Conservation (phyloP, 352 stramenopile species). For the Phytopythium cucurbitacearum region DNA sequence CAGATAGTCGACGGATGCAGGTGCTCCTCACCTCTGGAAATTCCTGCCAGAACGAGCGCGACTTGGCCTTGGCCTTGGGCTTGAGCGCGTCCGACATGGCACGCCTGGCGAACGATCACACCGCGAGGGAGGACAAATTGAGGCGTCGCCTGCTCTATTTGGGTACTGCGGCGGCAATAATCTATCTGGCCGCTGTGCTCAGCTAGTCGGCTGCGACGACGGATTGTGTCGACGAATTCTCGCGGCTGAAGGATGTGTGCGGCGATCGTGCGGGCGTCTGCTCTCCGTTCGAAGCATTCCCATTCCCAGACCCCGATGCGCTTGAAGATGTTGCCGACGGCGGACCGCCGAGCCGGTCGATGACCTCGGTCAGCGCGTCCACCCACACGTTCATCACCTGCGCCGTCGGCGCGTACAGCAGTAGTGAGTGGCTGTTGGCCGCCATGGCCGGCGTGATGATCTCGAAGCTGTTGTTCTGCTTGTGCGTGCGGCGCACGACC, state of each 20-base stretch:
- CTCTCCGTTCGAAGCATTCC: no score
- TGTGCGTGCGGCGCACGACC: slow-evolving; percentile 58
- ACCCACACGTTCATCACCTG: slow-evolving; percentile 56
- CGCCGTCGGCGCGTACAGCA: slow-evolving; percentile 54
- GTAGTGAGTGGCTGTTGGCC: slow-evolving; percentile 52
- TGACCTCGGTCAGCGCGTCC: slow-evolving; percentile 47
- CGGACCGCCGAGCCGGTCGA: slow-evolving; percentile 17
- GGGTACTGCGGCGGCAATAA: no score
- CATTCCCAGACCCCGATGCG: slow-evolving; percentile 2
- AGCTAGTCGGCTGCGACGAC: no score
- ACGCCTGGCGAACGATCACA: neutral
- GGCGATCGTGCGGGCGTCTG: no score
- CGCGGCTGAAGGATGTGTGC: no score
- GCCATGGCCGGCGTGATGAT: slow-evolving; percentile 70
- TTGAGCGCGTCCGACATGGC: neutral
- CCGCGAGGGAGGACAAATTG: no score
- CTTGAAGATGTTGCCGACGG: slow-evolving; percentile 14
- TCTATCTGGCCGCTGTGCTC: no score
- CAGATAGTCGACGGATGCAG: neutral
- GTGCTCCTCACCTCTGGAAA: slow-evolving; percentile 47
- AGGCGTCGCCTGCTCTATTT: neutral
- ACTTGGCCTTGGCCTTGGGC: neutral
- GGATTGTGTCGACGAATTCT: no score
- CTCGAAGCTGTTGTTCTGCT: slow-evolving; percentile 80
- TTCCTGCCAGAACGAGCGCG: slow-evolving; percentile 58